A percentile compares a stretch with the other conserved stretches of the same genome.
Evolutionary conservation across 179 eudicot genomes (phyloP).

Genomic region (Camellia oleifera): DNA sequence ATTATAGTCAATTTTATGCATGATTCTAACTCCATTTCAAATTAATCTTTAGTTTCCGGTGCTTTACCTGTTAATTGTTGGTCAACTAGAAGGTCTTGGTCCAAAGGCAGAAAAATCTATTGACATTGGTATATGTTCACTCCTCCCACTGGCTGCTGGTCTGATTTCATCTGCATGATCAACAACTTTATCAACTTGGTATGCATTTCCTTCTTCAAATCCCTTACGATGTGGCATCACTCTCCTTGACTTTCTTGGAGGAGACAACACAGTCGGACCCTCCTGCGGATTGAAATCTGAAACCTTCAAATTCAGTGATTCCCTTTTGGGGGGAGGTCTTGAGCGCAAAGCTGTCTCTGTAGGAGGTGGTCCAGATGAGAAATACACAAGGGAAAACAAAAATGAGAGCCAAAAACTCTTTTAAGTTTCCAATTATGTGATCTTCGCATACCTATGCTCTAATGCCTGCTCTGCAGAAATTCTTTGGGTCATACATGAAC

Average conservation of each 20-base stretch:
- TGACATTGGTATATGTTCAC: slow-evolving; percentile 70
- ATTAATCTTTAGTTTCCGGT: not conserved
- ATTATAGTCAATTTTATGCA: not conserved
- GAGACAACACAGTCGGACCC: slow-evolving; percentile 93
- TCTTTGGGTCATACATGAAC: slow-evolving; percentile 92
- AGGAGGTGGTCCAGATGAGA: slow-evolving; percentile 82
- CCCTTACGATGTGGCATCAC: slow-evolving; percentile 79
- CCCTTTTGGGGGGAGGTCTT: slow-evolving; percentile 79
- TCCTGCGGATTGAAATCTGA: slow-evolving; percentile 56
- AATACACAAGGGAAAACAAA: slow-evolving; percentile 47
- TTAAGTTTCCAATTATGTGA: not conserved
- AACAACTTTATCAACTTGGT: slow-evolving; percentile 50
- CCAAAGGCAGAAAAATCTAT: slow-evolving; percentile 84
- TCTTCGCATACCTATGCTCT: slow-evolving; percentile 70
- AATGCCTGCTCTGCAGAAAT: slow-evolving; percentile 91
- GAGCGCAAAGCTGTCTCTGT: slow-evolving; percentile 84
- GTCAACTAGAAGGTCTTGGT: slow-evolving; percentile 74
- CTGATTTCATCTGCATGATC: slow-evolving; percentile 51
- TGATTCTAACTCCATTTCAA: not conserved
- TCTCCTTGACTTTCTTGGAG: slow-evolving; percentile 88
- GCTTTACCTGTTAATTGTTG: slow-evolving; percentile 87
- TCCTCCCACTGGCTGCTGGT: slow-evolving; percentile 50
- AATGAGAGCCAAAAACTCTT: not conserved
- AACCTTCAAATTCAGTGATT: slow-evolving; percentile 40
- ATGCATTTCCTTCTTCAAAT: slow-evolving; percentile 44